Conservation (phyloP, 225 moss, liverwort and hornwort species). For the Pseudoscleropodium purum region DNA sequence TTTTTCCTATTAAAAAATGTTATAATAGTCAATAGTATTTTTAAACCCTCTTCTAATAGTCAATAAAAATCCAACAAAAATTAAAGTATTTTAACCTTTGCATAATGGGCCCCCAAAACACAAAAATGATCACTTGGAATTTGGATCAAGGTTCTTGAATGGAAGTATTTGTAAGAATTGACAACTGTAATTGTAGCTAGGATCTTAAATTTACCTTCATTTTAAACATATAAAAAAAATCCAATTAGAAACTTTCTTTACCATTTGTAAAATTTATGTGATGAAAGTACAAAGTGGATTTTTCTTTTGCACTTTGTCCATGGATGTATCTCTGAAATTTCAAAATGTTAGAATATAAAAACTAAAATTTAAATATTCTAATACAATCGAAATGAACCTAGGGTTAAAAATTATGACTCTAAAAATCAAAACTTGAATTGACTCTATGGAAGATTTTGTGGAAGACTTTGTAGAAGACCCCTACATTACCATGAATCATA, state of each 20-base stretch:
- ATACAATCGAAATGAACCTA: too few relatives aligned
- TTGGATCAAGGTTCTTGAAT: neutral
- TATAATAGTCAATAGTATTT: rapidly evolving
- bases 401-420: too few relatives aligned
- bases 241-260: neutral
- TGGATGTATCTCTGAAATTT: too few relatives aligned
- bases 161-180: neutral
- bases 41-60: neutral
- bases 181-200: neutral
- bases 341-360: too few relatives aligned
- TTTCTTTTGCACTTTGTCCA: too few relatives aligned
- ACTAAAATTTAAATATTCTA: too few relatives aligned
- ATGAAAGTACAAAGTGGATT: neutral
- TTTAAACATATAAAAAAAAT: neutral
- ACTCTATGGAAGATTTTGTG: too few relatives aligned
- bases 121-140: neutral
- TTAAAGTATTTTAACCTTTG: neutral
- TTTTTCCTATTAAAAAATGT: neutral
- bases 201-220: neutral
- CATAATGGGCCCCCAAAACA: rapidly evolving
- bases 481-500: rapidly evolving
- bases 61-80: neutral
- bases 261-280: neutral
- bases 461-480: too few relatives aligned
- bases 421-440: neutral